Base-by-base conservation (phyloP, 2,329 filamentous ascomycete genomes). In the Talaromyces rugulosus region DNA sequence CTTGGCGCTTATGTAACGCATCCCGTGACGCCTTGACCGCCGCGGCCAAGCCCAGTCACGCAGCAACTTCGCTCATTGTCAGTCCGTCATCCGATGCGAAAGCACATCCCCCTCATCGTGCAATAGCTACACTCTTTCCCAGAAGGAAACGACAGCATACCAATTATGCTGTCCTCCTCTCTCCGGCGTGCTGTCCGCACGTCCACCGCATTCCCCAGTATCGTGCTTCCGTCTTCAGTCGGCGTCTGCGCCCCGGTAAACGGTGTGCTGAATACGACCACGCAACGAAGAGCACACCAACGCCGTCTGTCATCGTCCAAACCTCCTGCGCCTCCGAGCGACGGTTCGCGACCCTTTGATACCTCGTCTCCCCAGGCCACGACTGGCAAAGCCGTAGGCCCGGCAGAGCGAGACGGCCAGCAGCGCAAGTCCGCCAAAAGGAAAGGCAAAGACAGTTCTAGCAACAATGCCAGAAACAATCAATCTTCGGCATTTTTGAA, bases 291-390 rank as follows among this genome's bases (percentile, higher is more conserved):
- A 27, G 56, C 73, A 61, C 78, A 79, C 66, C 78, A 80, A 67
- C 75, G 78, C 64, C 75, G 78, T 61, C 79, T 80, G 70, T 81
- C 79, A 51, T 81, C 78, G 40, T 81, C 78, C 40, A 81, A 81
- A 65, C 78, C 76, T 34, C 77, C 77, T 18, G 72, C 76, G 47
- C 77, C 76, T 36, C 77, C 78, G 3, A 81, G 78, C 63, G 78
- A 81, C 72, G 78, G 78, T 56, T 76, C 78, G 16, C 71, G 73
- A 52, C 71, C 71, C 23, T 68, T 78, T 63, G 76, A 79, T 68
- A 67, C 76, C 12, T 75, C 76, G 28, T 72, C 72, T 36, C 54
- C 60, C 14, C 42, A 51, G 31, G 27, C 54, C 12, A n/a, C 59
- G 23, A 30, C 59, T 18, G 44, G 50, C 53, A 42, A 56, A 51